A percentile compares a stretch with the other conserved stretches of the same genome.
Conservation (phyloP, 2,329 filamentous ascomycete genomes). For the Exophiala alcalophila region DNA sequence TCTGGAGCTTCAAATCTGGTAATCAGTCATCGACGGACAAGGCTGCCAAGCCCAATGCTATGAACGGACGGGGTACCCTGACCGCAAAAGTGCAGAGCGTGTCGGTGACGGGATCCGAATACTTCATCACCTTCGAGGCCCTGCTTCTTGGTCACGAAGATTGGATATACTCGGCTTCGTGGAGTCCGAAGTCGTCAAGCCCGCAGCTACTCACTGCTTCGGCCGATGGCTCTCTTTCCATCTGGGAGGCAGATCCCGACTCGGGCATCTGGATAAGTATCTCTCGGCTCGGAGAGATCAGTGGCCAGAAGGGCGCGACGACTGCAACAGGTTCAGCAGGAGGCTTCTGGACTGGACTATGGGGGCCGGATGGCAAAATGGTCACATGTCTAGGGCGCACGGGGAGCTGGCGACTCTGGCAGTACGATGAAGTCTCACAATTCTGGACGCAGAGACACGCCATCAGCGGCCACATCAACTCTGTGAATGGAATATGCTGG, state of each 20-base stretch:
- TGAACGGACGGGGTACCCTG: conserved; percentile 60
- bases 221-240: conserved; percentile 88
- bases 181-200: conserved; percentile 58
- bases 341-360: conserved; percentile 93
- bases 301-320: conserved; percentile 89
- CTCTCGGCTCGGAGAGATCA: conserved; percentile 86
- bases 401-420: conserved; percentile 90
- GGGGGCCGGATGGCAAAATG: conserved; percentile 72
- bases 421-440: conserved; percentile 58
- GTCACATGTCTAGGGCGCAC: conserved; percentile 77
- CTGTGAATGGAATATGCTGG: conserved; percentile 82
- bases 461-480: conserved; percentile 77
- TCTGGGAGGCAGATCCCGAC: conserved; percentile 81
- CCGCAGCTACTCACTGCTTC: conserved; percentile 82
- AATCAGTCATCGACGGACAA: conserved; percentile 34
- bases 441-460: conserved; percentile 75
- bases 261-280: conserved; percentile 91
- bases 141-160: conserved; percentile 93
- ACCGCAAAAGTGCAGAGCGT: conserved; percentile 88
- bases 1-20: conserved; percentile 81
- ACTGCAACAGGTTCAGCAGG: conserved; percentile 94
- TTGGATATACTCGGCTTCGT: conserved; percentile 90
- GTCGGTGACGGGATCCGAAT: conserved; percentile 58
- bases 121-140: conserved; percentile 88
- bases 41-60: conserved; percentile 45